phyloP scores from a whole-genome alignment of 2,329 filamentous ascomycete genomes.

The Penicillium frequentans region DNA sequence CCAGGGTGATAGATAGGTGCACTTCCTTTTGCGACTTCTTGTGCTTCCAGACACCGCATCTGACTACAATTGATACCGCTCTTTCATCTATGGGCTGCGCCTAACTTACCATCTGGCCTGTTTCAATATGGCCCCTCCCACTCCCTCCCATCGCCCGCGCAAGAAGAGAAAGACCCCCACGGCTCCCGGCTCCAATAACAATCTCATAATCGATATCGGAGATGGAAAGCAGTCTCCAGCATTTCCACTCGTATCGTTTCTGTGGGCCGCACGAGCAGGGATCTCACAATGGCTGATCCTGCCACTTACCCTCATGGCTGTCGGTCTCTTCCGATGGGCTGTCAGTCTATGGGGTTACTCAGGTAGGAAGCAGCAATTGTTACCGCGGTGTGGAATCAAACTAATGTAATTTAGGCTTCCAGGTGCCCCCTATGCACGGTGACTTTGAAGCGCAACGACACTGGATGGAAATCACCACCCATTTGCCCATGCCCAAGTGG shows the following conservation, averaged over 20 bases:
- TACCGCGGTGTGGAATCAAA: not conserved
- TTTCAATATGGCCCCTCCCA: constrained; percentile 28
- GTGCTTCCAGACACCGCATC: not conserved
- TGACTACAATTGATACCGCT: not conserved
- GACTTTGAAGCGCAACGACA: constrained; percentile 98
- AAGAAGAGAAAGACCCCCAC: constrained; percentile 45
- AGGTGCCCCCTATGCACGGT: constrained; percentile 85
- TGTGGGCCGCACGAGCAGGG: constrained; percentile 81
- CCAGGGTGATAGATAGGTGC: not conserved
- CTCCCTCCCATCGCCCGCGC: constrained; percentile 42
- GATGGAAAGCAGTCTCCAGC: constrained; percentile 60
- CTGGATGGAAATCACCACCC: constrained; percentile 96
- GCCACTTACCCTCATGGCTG: constrained; percentile 82
- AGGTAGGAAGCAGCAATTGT: constrained; percentile 51
- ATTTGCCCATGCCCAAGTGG: constrained; percentile 90
- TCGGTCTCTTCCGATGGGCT: constrained; percentile 91
- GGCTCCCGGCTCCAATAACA: constrained; percentile 40
- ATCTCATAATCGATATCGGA: constrained; percentile 44
- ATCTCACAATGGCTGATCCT: constrained; percentile 92
- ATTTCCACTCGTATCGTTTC: constrained; percentile 89
- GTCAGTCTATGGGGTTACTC: constrained; percentile 94
- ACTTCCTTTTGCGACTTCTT: not conserved
- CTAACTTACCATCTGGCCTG: constrained; percentile 14
- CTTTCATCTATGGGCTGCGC: constrained; percentile 10
- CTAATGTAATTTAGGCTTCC: constrained; percentile 58